phyloP scores from a whole-genome alignment of 192 early-diverging fungal species.

The Linnemannia elongata region DNA sequence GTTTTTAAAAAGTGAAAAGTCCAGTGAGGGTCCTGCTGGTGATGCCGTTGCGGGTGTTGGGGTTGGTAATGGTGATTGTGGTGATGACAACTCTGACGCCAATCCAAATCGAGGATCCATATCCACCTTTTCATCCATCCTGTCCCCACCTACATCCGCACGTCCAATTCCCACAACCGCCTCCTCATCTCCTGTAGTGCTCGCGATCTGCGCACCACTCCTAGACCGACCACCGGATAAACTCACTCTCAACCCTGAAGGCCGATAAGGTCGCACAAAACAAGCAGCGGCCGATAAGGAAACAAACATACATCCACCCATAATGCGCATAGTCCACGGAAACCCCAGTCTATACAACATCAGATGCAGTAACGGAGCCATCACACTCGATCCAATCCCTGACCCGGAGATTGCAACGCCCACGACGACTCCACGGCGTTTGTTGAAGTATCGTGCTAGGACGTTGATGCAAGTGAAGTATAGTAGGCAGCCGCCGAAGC shows the following conservation, averaged over 20 bases:
- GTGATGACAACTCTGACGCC: not conserved
- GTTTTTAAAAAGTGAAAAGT: constrained; percentile 7
- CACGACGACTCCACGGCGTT: not conserved
- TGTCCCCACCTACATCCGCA: not conserved
- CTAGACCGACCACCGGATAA: too few relatives aligned
- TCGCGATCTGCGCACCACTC: too few relatives aligned
- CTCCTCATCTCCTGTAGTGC: too few relatives aligned
- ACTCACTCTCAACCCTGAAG: not conserved
- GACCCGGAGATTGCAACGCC: constrained; percentile 23
- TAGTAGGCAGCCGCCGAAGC: constrained; percentile 9
- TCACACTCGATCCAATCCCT: constrained; percentile 20
- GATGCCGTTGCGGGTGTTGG: not conserved
- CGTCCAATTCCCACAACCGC: not conserved
- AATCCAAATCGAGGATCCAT: not conserved
- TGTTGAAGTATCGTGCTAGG: constrained; percentile 14
- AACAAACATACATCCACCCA: constrained; percentile 24
- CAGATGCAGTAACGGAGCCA: constrained; percentile 12
- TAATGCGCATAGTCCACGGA: constrained; percentile 22
- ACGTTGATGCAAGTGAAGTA: constrained; percentile 22
- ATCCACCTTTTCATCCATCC: not conserved
- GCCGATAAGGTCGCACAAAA: constrained; percentile 9
- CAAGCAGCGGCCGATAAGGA: not conserved
- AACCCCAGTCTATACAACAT: constrained; percentile 20
- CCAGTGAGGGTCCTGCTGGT: not conserved
- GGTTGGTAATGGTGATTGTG: not conserved